Evolutionary conservation across 352 stramenopile species (phyloP).

Genomic region (Phytophthora sp.): DNA sequence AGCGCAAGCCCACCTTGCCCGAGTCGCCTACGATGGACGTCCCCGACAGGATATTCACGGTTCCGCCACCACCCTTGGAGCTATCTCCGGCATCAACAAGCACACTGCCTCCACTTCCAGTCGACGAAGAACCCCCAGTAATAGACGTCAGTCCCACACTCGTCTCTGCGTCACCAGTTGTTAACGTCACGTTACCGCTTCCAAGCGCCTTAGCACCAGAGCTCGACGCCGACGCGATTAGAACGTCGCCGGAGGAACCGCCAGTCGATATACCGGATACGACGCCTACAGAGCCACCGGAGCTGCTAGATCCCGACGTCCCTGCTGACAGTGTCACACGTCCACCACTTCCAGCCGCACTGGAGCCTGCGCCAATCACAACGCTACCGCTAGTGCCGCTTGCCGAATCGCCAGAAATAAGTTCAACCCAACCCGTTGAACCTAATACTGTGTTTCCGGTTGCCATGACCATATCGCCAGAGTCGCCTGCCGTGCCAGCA

Average conservation of each 20-base stretch:
- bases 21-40: constrained; percentile 22
- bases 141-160: constrained; percentile 30
- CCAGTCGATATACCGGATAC: constrained; percentile 17
- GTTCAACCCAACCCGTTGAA: constrained; percentile 18
- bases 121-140: constrained; percentile 25
- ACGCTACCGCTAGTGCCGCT: constrained; percentile 23
- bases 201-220: constrained; percentile 18
- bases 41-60: constrained; percentile 30
- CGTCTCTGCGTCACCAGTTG: constrained; percentile 27
- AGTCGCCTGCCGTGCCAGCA: constrained; percentile 14
- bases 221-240: constrained; percentile 19
- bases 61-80: constrained; percentile 19
- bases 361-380: constrained; percentile 19
- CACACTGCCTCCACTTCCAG: constrained; percentile 23
- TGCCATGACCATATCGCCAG: constrained; percentile 23
- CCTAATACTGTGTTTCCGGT: constrained; percentile 22
- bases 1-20: constrained; percentile 23
- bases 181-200: constrained; percentile 30
- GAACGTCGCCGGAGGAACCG: constrained; percentile 21
- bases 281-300: constrained; percentile 23
- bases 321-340: constrained; percentile 21
- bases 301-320: constrained; percentile 11
- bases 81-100: constrained; percentile 22
- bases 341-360: constrained; percentile 23
- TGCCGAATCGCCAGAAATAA: constrained; percentile 18